Conservation (phyloP, 2,329 filamentous ascomycete genomes). For the Aspergillus fumigatus region DNA sequence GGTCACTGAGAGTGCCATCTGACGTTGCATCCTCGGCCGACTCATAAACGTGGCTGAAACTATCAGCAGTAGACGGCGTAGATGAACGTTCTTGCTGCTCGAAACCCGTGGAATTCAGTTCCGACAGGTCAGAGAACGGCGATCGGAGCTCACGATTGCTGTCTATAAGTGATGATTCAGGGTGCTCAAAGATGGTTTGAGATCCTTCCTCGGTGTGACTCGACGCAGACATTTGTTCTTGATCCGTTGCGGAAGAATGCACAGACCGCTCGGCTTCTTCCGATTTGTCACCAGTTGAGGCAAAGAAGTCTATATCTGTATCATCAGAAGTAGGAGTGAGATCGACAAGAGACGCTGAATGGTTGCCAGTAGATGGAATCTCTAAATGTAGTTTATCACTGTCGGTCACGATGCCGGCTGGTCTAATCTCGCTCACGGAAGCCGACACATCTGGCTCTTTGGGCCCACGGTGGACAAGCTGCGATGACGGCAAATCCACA, state of each 20-base stretch:
- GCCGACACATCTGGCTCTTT: constrained; percentile 11
- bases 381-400: constrained; percentile 22
- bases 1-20: constrained; percentile 38
- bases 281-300: constrained; percentile 7
- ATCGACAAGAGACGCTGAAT: constrained; percentile 40
- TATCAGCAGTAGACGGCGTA: constrained; percentile 35
- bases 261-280: background rate
- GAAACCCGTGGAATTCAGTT: constrained; percentile 7
- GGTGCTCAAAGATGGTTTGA: constrained; percentile 32
- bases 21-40: constrained; percentile 28
- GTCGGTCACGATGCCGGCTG: constrained; percentile 12
- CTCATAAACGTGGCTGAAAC: constrained; percentile 35
- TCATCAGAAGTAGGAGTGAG: constrained; percentile 45
- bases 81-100: constrained; percentile 25
- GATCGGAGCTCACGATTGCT: constrained; percentile 15
- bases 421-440: constrained; percentile 8
- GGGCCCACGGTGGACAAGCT: constrained; percentile 23
- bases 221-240: constrained; percentile 9
- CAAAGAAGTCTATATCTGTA: constrained; percentile 16
- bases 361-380: constrained; percentile 34
- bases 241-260: background rate
- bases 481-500: constrained; percentile 27
- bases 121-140: constrained; percentile 19
- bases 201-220: constrained; percentile 32
- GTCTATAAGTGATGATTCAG: constrained; percentile 17